Percentiles rank a stretch among this genome's conserved stretches.
These are phyloP conservation scores for Triadica sebifera DNA, from an alignment of 345 rosid genomes.

Conservation along the genomic window DNA sequence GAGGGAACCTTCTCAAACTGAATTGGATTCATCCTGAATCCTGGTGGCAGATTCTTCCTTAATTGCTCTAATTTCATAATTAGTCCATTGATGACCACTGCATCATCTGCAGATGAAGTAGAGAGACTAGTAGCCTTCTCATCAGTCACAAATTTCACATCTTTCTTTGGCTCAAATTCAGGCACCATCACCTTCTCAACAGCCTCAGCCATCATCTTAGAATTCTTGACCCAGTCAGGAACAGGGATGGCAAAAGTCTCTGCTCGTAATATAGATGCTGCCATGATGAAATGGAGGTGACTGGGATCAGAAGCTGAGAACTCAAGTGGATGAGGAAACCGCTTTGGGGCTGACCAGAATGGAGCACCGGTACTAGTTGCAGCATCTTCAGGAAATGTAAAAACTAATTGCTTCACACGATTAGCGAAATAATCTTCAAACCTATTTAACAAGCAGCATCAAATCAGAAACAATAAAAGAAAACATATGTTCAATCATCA, in stretches of 20 bases:
- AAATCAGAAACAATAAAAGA: slow-evolving; percentile 21
- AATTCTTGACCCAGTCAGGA: slow-evolving; percentile 79
- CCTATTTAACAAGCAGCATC: slow-evolving; percentile 39
- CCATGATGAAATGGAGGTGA: slow-evolving; percentile 66
- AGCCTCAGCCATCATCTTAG: slow-evolving; percentile 61
- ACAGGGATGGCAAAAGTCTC: slow-evolving; percentile 83
- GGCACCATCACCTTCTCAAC: slow-evolving; percentile 77
- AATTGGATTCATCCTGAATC: slow-evolving; percentile 82
- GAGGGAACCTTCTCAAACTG: slow-evolving; percentile 92
- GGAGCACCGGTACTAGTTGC: slow-evolving; percentile 87
- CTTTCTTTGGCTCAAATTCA: slow-evolving; percentile 80
- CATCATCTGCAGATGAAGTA: slow-evolving; percentile 81
- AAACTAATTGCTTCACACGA: slow-evolving; percentile 81
- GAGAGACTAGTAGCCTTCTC: slow-evolving; percentile 85
- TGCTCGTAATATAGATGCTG: slow-evolving; percentile 82
- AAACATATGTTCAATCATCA: not conserved
- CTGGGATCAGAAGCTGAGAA: slow-evolving; percentile 65
- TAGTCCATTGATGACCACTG: slow-evolving; percentile 64
- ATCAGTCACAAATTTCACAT: slow-evolving; percentile 79
- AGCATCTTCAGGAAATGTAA: slow-evolving; percentile 96
- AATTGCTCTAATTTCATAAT: slow-evolving; percentile 62
- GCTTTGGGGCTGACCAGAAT: slow-evolving; percentile 99
- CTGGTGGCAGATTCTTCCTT: slow-evolving; percentile 50
- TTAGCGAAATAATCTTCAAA: slow-evolving; percentile 87
- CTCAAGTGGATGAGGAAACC: slow-evolving; percentile 82